Percentiles rank a stretch among this genome's conserved stretches.
These are phyloP conservation scores for Manihot esculenta DNA, from an alignment of 441 rosid genomes.

Conservation along the genomic window DNA sequence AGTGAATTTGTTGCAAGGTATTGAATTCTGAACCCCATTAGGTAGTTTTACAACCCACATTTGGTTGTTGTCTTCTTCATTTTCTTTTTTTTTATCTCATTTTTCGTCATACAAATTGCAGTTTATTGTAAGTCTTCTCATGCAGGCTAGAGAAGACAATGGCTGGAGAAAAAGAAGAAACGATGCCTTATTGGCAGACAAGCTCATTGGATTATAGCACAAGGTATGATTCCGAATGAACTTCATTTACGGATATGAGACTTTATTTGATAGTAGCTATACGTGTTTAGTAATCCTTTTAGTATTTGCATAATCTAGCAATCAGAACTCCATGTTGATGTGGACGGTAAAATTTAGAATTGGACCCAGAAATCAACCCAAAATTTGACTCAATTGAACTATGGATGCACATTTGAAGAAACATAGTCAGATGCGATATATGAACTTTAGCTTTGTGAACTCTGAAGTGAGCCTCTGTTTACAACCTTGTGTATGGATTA, in stretches of 20 bases:
- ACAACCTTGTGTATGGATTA: background rate
- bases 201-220: conserved; percentile 49
- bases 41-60: background rate
- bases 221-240: conserved; percentile 41
- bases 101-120: background rate
- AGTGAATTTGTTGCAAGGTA: conserved; percentile 55
- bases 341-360: background rate
- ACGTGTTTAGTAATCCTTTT: too few species aligned
- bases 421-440: background rate
- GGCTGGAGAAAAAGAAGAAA: conserved; percentile 38
- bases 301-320: too few species aligned
- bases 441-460: background rate
- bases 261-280: background rate
- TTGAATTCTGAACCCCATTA: conserved; percentile 2
- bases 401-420: conserved; percentile 1
- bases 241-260: background rate
- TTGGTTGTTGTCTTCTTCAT: background rate
- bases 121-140: conserved; percentile 24
- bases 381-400: background rate
- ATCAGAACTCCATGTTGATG: background rate
- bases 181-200: conserved; percentile 51
- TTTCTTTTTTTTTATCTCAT: background rate
- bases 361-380: too few species aligned
- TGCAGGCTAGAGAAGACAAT: conserved; percentile 37
- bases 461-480: background rate